These are phyloP conservation scores for Cladophialophora exuberans DNA, from an alignment of 2,329 filamentous ascomycete species.

Conservation along the genomic window DNA sequence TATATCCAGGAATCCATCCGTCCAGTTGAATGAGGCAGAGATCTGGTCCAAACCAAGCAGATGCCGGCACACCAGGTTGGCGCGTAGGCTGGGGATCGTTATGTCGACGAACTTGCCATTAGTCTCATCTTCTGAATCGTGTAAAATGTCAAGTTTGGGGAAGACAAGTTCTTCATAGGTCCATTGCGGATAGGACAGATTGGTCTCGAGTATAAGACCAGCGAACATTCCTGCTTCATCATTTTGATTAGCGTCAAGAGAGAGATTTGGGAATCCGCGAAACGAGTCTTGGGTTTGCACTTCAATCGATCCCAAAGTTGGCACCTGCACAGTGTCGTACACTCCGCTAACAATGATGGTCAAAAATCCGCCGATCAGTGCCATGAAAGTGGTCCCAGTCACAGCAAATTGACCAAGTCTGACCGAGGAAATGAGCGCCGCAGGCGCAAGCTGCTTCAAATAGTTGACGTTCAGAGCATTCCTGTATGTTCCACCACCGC, in stretches of 20 bases:
- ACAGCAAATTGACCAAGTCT: background rate
- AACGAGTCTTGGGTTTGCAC: background rate
- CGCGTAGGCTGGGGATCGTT: background rate
- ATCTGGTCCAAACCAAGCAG: too few relatives aligned
- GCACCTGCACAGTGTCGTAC: background rate
- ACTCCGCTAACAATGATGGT: background rate
- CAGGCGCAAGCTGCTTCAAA: background rate
- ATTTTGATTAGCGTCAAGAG: background rate
- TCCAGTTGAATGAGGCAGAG: too few relatives aligned
- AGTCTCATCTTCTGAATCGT: background rate
- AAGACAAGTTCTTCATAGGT: constrained; percentile 19
- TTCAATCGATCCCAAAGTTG: background rate
- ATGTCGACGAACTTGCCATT: background rate
- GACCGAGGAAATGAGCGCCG: background rate
- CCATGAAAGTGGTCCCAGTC: background rate
- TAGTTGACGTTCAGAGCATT: background rate
- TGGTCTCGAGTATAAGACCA: constrained; percentile 15
- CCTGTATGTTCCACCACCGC: background rate
- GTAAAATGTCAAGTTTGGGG: background rate
- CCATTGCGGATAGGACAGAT: constrained; percentile 25
- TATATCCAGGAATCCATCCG: too few relatives aligned
- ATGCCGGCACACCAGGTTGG: background rate
- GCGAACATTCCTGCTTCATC: background rate
- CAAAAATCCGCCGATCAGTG: background rate
- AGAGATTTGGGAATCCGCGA: background rate